Evolutionary conservation across 768 basidiomycete species (phyloP), one percentile per base, ranked within the genome.

Genomic region (Butyriboletus loyo): DNA sequence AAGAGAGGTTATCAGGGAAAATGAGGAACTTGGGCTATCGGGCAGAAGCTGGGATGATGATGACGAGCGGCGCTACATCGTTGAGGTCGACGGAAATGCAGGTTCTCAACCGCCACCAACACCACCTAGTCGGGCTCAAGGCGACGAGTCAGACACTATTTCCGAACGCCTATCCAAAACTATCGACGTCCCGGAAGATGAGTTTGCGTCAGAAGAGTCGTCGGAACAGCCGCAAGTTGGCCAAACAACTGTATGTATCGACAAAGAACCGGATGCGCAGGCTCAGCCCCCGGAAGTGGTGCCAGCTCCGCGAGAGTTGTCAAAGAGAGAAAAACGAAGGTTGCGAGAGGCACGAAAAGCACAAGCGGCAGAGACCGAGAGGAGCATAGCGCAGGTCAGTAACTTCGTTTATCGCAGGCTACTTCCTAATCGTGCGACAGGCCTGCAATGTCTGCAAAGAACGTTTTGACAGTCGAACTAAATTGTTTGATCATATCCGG

Each of bases 301-400:
- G 15, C 34, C 54, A 41, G 50, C 45, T 34, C 42, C 60, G 35
- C 64, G 45, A 21, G 73, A 70, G 52, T 57, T 80, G 54, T 82
- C 91, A 7, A 98, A 97, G 70, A 83, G 82, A 53, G 92, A 97
- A 30, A 92, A 86, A 68, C 75, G 95, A 42, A 79, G 85, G 44
- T 85, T 86, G 17, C 77, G 83, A 42, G 89, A 96, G 66, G 76
- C 81, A 42, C 91, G 85, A 74, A 92, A 87, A 66, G 77, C 73
- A 6, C 51, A 57, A 37, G 50, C 46, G 15, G 41, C 53, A 21
- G 53, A 52, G 27, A 17, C 43, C 10, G 40, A 40, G 21, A 49
- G 25, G 37, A 38, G 22, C 35, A 5, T 17, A 14, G 11, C 31
- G 17, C 57, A 60, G 49, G 66, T 46, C 40, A 39, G 56, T 53